Base-by-base conservation (phyloP, 139 green algal species). In the Dunaliella primolecta region DNA sequence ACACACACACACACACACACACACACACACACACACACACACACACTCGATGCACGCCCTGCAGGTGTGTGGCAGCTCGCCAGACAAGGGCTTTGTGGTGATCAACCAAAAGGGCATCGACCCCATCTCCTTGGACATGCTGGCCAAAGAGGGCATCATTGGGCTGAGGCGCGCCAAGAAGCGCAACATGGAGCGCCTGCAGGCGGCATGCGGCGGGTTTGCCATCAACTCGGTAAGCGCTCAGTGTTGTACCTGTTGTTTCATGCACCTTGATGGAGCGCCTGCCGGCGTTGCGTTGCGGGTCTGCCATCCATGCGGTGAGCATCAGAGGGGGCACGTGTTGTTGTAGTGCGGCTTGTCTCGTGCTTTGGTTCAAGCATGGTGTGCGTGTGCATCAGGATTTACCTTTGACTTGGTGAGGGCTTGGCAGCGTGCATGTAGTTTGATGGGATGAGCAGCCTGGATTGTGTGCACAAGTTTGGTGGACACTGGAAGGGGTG, bases 31-130 rank as follows among this genome's bases (percentile, higher is more conserved):
- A 64, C 46, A 64, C 46, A 64, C 24, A 0, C 79, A n/a, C 55
- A 38, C 35, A 7, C n/a, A n/a, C n/a, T n/a, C n/a, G n/a, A n/a
- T n/a, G n/a, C n/a, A n/a, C n/a, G n/a, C n/a, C n/a, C n/a, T n/a
- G n/a, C 90, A 95, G 93, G 92, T 99, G 80, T 98, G 96, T 89
- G 87, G 91, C 75, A 89, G 77, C 38, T n/a, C n/a, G n/a, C 87
- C 88, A 31, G 93, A 96, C 77, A 94, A 97, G 89, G 87, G 85
- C 56, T 99, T 99, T 90, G 95, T 98, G 74, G 90, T 99, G 64
- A 97, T 99, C 87, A 99, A 99, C 89, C 95, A 98, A 85, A 99
- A 99, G 92, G 97, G 97, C 87, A 99, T 99, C 87, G 97, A 99
- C 90, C 97, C 97, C n/a, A 86, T 96, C 74, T 98, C 94, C 1